These are phyloP conservation scores for Salix viminalis DNA, from an alignment of 345 rosid species.

Conservation along the genomic window DNA sequence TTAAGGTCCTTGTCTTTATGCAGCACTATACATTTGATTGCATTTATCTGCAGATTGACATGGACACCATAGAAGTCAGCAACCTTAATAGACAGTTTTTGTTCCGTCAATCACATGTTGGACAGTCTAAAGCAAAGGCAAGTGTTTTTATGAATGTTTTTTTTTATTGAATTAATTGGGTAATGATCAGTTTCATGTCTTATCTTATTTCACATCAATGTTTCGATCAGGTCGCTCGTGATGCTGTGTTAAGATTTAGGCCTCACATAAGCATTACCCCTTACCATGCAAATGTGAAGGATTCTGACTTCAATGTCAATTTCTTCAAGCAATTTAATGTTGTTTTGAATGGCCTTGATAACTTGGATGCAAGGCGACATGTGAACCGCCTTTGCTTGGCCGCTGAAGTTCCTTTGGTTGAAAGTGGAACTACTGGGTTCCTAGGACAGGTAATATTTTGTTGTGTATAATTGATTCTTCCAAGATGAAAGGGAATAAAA, in stretches of 20 bases:
- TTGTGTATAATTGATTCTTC: not conserved
- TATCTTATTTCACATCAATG: not conserved
- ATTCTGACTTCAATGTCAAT: constrained; percentile 72
- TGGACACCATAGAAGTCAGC: constrained; percentile 99
- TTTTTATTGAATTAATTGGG: not conserved
- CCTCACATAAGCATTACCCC: constrained; percentile 75
- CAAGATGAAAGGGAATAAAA: not conserved
- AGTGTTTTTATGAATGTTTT: not conserved
- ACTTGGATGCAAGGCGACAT: constrained; percentile 92
- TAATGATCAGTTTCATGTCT: not conserved
- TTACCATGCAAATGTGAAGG: constrained; percentile 91
- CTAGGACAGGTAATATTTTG: constrained; percentile 78
- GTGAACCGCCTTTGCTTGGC: constrained; percentile 99
- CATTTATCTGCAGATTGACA: constrained; percentile 69
- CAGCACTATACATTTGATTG: not conserved
- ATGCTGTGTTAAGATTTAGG: constrained; percentile 89
- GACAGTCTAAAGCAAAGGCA: constrained; percentile 97
- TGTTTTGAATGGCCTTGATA: constrained; percentile 95
- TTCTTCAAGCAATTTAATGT: constrained; percentile 92
- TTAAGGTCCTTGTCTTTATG: not conserved
- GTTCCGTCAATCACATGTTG: constrained; percentile 90
- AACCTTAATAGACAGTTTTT: constrained; percentile 94
- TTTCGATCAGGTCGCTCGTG: constrained; percentile 81
- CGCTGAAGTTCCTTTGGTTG: constrained; percentile 91
- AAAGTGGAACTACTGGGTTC: constrained; percentile 99